Base-by-base conservation (phyloP, 2,329 filamentous ascomycete genomes). In the Ustilaginoidea virens region DNA sequence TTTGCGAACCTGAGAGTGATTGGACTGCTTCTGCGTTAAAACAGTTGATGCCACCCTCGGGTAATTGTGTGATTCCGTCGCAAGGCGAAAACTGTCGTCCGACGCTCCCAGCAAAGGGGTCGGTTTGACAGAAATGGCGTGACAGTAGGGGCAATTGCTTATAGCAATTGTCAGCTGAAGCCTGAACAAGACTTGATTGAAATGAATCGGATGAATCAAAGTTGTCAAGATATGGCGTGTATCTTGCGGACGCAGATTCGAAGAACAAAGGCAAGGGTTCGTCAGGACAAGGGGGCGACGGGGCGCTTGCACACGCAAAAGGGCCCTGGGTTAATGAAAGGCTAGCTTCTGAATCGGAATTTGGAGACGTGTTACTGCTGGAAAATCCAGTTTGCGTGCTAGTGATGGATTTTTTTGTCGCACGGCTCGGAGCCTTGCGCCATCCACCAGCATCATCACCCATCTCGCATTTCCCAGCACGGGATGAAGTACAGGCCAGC, bases 251-350 rank as follows among this genome's bases (percentile, higher is more conserved):
- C 25, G 19, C 5, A 19, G 11, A 10, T 23, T 19, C 13, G 27
- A 8, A 8, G 11, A 16, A 30, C 15, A 30, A 33, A 27, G 23
- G 31, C 31, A 30, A 16, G n/a, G 17, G 9, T 15, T 14, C 9
- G 15, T 27, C 11, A 26, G 23, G 16, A 22, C 27, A 29, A 26
- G 15, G 23, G 19, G 31, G 17, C 5, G 22, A 23, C n/a, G 14
- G 27, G 23, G 24, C 18, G 17, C 21, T 7, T 17, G 29, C 23
- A 18, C n/a, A 12, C 13, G 19, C 17, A 27, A 9, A 24, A 20
- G 16, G 19, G 16, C 25, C 19, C 11, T 14, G 17, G 10, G 27
- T n/a, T 23, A 20, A 17, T 16, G 11, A 8, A n/a, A 24, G 17
- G 11, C 20, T 19, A 28, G 11, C 15, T 11, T 21, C 18, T 17